These are phyloP conservation scores for Rhizopogon vesiculosus DNA, from an alignment of 768 basidiomycete genomes.

Conservation along the genomic window DNA sequence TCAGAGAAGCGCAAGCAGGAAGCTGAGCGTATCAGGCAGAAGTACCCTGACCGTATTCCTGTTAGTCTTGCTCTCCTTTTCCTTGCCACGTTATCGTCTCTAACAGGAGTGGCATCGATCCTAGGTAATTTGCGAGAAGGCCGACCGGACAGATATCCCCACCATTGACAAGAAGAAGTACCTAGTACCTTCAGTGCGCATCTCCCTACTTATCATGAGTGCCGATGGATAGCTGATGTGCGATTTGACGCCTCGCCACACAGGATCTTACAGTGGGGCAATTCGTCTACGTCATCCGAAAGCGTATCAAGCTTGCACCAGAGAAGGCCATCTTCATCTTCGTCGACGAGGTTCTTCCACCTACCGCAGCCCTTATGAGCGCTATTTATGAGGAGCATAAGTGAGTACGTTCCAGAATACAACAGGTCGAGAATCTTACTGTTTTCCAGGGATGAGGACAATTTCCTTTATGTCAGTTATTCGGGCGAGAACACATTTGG, in stretches of 20 bases:
- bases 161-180: constrained; percentile 99
- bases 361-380: constrained; percentile 97
- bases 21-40: constrained; percentile 96
- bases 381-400: constrained; percentile 99
- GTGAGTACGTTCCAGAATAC: constrained; percentile 42
- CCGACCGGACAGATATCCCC: constrained; percentile 96
- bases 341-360: constrained; percentile 97
- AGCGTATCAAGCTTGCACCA: constrained; percentile 98
- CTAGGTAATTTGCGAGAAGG: constrained; percentile 99
- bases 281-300: constrained; percentile 99
- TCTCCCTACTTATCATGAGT: neutral
- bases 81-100: constrained; percentile 4
- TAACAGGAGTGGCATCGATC: constrained; percentile 7
- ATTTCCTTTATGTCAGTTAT: constrained; percentile 98
- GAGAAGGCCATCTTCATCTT: constrained; percentile 99
- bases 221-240: constrained; percentile 23
- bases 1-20: constrained; percentile 99
- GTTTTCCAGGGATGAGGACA: constrained; percentile 85
- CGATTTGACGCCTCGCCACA: neutral
- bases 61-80: constrained; percentile 41
- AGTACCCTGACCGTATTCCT: constrained; percentile 98
- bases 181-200: constrained; percentile 87
- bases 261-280: constrained; percentile 97
- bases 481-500: constrained; percentile 98
- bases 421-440: constrained; percentile 20